phyloP scores from a whole-genome alignment of 78 protist genomes.

The Mastigamoeba balamuthi region DNA sequence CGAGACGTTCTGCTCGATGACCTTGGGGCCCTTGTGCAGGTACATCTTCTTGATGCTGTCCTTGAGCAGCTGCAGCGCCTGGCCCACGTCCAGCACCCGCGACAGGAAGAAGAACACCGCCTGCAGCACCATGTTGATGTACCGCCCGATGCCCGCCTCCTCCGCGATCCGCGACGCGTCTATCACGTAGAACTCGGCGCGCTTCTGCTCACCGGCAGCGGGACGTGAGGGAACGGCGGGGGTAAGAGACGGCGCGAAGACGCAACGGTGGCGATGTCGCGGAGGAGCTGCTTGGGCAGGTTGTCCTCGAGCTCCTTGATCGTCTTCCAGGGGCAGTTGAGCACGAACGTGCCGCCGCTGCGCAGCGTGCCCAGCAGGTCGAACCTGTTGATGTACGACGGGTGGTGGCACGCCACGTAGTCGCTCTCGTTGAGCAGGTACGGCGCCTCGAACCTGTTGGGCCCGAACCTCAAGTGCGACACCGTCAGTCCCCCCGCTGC shows the following conservation, averaged over 20 bases:
- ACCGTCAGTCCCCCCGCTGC: constrained; percentile 48
- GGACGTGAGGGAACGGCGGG: too few species aligned
- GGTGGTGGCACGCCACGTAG: constrained; percentile 60
- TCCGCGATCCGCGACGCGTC: constrained; percentile 46
- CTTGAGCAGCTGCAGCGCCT: constrained; percentile 49
- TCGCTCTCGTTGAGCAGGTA: constrained; percentile 43
- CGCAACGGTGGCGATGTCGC: too few species aligned
- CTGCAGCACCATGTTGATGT: constrained; percentile 69
- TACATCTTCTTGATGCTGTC: constrained; percentile 18
- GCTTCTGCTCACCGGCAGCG: too few species aligned
- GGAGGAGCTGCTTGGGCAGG: too few species aligned
- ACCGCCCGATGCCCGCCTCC: not conserved
- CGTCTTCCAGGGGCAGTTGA: constrained; percentile 28
- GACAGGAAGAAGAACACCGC: constrained; percentile 25
- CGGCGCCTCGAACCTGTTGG: constrained; percentile 13
- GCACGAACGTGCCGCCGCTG: constrained; percentile 36
- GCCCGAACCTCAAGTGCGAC: constrained; percentile 60
- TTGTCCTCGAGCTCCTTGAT: constrained; percentile 9
- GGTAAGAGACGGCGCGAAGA: too few species aligned
- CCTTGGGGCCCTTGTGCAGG: constrained; percentile 34
- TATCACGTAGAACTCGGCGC: constrained; percentile 34
- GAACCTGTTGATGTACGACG: constrained; percentile 8
- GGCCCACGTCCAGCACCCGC: constrained; percentile 33
- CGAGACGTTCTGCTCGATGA: constrained; percentile 33
- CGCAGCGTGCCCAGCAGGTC: constrained; percentile 4